phyloP scores from a whole-genome alignment of 768 basidiomycete species.

The Mycena kentingensis region DNA sequence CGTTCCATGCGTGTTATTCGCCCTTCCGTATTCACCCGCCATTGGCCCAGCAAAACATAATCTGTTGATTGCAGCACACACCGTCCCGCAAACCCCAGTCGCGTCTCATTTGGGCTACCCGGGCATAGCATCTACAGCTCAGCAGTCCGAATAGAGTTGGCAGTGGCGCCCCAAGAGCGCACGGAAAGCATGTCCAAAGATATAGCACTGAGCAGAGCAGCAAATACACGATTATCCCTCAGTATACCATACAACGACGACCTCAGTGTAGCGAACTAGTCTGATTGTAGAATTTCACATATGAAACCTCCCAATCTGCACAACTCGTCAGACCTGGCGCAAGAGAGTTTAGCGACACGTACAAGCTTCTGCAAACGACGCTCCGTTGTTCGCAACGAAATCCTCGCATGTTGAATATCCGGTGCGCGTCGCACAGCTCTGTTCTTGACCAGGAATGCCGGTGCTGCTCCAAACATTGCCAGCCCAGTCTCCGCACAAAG shows the following conservation, averaged over 20 bases:
- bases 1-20: background rate
- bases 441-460: slow-evolving; percentile 81
- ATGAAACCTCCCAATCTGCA: slow-evolving; percentile 80
- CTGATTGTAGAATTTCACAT: slow-evolving; percentile 63
- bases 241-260: background rate
- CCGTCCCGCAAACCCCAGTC: background rate
- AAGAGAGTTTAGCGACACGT: slow-evolving; percentile 36
- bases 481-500: slow-evolving; percentile 89
- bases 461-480: slow-evolving; percentile 70
- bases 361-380: slow-evolving; percentile 77
- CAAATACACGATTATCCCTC: background rate
- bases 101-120: no score
- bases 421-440: slow-evolving; percentile 83
- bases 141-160: no score
- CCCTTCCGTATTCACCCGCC: background rate
- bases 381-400: slow-evolving; percentile 74
- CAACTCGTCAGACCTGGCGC: slow-evolving; percentile 8
- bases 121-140: no score
- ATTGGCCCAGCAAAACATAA: background rate
- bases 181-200: no score
- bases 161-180: no score
- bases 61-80: background rate
- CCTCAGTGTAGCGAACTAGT: slow-evolving; percentile 5
- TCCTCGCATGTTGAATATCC: slow-evolving; percentile 80
- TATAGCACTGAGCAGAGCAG: no score